Base-by-base conservation (phyloP, 2,329 filamentous ascomycete genomes). In the Penicillium sclerotigenum region DNA sequence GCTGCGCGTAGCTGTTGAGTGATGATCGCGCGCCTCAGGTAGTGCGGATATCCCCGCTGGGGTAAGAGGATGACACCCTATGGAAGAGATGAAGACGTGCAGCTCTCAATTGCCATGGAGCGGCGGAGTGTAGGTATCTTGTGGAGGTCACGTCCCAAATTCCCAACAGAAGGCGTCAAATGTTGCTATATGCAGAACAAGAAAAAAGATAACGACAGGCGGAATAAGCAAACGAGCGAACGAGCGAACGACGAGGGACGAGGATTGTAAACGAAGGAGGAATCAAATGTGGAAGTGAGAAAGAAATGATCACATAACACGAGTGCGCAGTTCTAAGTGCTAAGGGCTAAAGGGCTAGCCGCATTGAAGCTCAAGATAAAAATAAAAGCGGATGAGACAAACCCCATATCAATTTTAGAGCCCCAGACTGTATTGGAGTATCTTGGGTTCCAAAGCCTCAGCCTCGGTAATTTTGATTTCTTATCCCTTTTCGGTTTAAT, bases 311-410 rank as follows among this genome's bases (percentile, higher is more conserved):
- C 52, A 31, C 46, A 50, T 50, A 34, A 37, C 46, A 46, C 31
- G 31, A n/a, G 31, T 40, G 33, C 24, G 11, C 14, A 9, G 47
- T 49, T 18, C 34, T 18, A 18, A 36, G 37, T 49, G 45, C 37
- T 49, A 42, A 50, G 29, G 43, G 47, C 18, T 54, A 43, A 54
- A 18, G 43, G 38, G 46, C 46, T 54, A 54, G 52, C 43, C 37
- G 46, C 29, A 43, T 43, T 50, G 52, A 54, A 54, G 52, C 47
- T 54, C 46, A 43, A 36, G 46, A 50, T 50, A 54, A 54, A 54
- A 54, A 50, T 50, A 54, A 53, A 53, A 54, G 31, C 47, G 42
- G 40, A 43, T 54, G 52, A 54, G 47, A 54, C 52, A 50, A 40
- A 42, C 52, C 31, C 47, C 52, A 41, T 54, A 48, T 48, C 33